Evolutionary conservation across 139 green algal species (phyloP), one percentile per base, ranked within the genome.

Genomic region (Micromonas pusilla): DNA sequence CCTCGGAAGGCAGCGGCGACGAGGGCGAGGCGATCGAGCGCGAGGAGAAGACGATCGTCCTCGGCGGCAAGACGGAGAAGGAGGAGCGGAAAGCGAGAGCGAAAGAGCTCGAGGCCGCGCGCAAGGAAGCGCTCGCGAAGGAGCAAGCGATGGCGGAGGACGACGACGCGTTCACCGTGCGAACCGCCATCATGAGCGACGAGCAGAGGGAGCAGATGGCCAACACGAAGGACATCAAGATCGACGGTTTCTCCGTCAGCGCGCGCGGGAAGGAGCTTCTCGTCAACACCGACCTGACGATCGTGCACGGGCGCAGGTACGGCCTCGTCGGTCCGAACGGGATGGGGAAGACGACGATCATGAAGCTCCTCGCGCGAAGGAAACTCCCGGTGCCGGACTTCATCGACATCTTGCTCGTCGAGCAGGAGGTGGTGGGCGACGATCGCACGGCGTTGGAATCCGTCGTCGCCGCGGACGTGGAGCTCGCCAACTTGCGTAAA

Each of bases 391-490:
- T 99, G 80, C 96, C 96, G 2, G 89, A 96, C 26, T 89, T 85
- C 73, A 93, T 99, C 70, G 96, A 99, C 70, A 93, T 98, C 72
- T 86, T 99, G 78, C 90, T 99, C 73, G 96, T 99, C 84, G 96
- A 99, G 89, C 96, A 98, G 88, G 93, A 97, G 84, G 89, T 97
- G 31, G 88, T 96, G 62, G 94, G 90, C 0, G 90, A 90, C 38
- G 88, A 93, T 2, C 57, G 76, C 33, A 86, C 85, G 25, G 89
- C 88, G 38, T 62, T 94, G 66, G 38, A 89, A 77, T 89, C 93
- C 32, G 95, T 98, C 54, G 91, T 99, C 65, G 90, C 91, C 32
- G 95, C 96, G 0, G 93, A 99, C 75, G 83, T 94, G 67, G 90
- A 98, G 88, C 89, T 99, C 0, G 93, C 96, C 88, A 66, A 84